Evolutionary conservation across 768 basidiomycete species (phyloP), one percentile per base, ranked within the genome.

Genomic region (Trametes gibbosa): DNA sequence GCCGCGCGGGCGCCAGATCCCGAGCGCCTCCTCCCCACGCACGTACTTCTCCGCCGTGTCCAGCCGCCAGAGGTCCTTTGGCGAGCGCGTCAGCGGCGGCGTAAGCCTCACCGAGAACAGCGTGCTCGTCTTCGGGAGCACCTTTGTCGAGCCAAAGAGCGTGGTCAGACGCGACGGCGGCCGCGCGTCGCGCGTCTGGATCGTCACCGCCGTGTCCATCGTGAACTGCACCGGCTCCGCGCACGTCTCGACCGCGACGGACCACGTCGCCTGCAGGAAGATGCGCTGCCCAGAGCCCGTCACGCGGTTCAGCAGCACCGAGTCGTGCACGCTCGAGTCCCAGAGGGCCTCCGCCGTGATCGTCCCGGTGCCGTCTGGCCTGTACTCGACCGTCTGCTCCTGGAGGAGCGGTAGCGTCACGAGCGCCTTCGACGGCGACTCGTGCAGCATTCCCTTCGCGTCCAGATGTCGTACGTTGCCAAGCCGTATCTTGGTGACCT

Each of bases 31-130:
- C 70, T 98, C 95, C 8, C 96, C 96, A 45, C 87, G 82, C 0
- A 99, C 95, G 73, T 95, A 98, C 71, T 94, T 95, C 74, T 92
- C 90, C 27, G 91, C 86, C 1, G 96, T 98, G 75, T 99, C 94
- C 51, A 98, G 77, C 40, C 95, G 79, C 97, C 96, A 98, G 14
- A 99, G 78, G 63, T 98, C 95, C 69, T 85, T 85, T 2, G 92
- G 83, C 0, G 90, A 94, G 43, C 92, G 85, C 19, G 92, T 93
- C 61, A 92, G 75, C 16, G 92, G 89, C 13, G 96, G 95, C 2
- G 85, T 84, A 32, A 98, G 79, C 45, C 83, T 81, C 49, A 98
- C 81, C 32, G 79, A 82, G 77, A 95, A 99, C 45, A 97, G 81
- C n/a, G 85, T 84, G 67, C 89, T 91, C 39, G 87, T 84, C 74